Evolutionary conservation across 1,139 yeast species (phyloP).

Genomic region (Kodamaea ohmeri): DNA sequence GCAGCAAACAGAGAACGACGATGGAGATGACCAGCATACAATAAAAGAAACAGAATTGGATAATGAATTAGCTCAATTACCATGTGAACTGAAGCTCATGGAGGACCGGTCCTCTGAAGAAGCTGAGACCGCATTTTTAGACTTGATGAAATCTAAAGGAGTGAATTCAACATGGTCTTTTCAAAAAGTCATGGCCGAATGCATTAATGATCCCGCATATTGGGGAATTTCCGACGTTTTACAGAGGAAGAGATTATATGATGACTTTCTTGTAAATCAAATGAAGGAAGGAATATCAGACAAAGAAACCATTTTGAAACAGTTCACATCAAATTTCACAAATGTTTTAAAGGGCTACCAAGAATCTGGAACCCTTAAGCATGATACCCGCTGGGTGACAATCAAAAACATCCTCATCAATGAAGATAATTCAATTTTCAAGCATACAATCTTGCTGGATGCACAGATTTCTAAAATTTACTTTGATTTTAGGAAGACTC

Average conservation of each 20-base stretch:
- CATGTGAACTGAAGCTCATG: slow-evolving; percentile 11
- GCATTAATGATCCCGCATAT: slow-evolving; percentile 60
- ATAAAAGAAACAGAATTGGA: slow-evolving; percentile 15
- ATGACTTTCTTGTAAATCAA: slow-evolving; percentile 56
- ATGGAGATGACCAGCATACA: slow-evolving; percentile 2
- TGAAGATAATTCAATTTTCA: slow-evolving; percentile 65
- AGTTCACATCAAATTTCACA: slow-evolving; percentile 53
- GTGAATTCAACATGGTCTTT: slow-evolving; percentile 81
- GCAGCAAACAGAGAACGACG: not conserved
- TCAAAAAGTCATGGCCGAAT: slow-evolving; percentile 58
- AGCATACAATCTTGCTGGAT: slow-evolving; percentile 60
- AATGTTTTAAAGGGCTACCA: slow-evolving; percentile 43
- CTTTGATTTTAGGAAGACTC: slow-evolving; percentile 42
- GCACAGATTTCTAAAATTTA: slow-evolving; percentile 53
- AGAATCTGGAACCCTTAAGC: slow-evolving; percentile 38
- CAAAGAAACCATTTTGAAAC: slow-evolving; percentile 51
- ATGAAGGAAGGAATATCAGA: slow-evolving; percentile 54
- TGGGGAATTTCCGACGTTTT: slow-evolving; percentile 68
- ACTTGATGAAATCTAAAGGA: slow-evolving; percentile 48
- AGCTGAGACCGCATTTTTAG: slow-evolving; percentile 47
- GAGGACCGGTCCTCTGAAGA: slow-evolving; percentile 25
- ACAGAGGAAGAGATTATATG: slow-evolving; percentile 60
- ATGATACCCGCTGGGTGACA: slow-evolving; percentile 68
- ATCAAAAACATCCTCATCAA: slow-evolving; percentile 44
- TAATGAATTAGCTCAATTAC: slow-evolving; percentile 14